A percentile compares a stretch with the other conserved stretches of the same genome.
Conservation (phyloP, 768 basidiomycete species). For the Leccinum fibrillosum region DNA sequence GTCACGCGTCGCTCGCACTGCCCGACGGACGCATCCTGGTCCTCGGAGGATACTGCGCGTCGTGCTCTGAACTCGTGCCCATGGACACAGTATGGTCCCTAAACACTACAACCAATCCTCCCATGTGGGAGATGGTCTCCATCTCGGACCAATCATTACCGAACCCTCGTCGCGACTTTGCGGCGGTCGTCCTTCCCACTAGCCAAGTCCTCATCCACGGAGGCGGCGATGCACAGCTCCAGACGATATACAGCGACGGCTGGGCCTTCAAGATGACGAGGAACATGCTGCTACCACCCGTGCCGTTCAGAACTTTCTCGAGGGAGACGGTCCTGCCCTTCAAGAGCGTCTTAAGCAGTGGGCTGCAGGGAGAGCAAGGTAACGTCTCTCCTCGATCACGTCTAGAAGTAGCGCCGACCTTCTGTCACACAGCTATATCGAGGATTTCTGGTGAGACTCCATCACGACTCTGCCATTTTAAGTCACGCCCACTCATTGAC, state of each 20-base stretch:
- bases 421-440: slow-evolving; percentile 68
- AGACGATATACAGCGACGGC: slow-evolving; percentile 60
- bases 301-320: slow-evolving; percentile 77
- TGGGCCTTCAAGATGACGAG: slow-evolving; percentile 78
- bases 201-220: slow-evolving; percentile 73
- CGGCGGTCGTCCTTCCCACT: slow-evolving; percentile 45
- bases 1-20: slow-evolving; percentile 68
- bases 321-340: slow-evolving; percentile 73
- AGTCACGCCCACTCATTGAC: not conserved
- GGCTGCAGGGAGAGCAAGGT: slow-evolving; percentile 71
- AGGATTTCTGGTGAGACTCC: slow-evolving; percentile 83
- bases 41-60: slow-evolving; percentile 67
- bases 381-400: slow-evolving; percentile 15
- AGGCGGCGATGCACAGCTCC: slow-evolving; percentile 58
- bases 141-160: slow-evolving; percentile 45
- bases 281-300: slow-evolving; percentile 75
- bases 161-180: slow-evolving; percentile 60
- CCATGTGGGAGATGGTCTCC: slow-evolving; percentile 48
- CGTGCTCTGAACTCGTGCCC: slow-evolving; percentile 46
- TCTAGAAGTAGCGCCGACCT: not conserved
- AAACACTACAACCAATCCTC: slow-evolving; percentile 47
- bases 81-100: slow-evolving; percentile 61
- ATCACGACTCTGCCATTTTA: slow-evolving; percentile 4
- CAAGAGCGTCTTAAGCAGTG: slow-evolving; percentile 78
- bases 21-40: slow-evolving; percentile 66